phyloP scores from a whole-genome alignment of 129 eudicot genomes.

The Ambrosia artemisiifolia region DNA sequence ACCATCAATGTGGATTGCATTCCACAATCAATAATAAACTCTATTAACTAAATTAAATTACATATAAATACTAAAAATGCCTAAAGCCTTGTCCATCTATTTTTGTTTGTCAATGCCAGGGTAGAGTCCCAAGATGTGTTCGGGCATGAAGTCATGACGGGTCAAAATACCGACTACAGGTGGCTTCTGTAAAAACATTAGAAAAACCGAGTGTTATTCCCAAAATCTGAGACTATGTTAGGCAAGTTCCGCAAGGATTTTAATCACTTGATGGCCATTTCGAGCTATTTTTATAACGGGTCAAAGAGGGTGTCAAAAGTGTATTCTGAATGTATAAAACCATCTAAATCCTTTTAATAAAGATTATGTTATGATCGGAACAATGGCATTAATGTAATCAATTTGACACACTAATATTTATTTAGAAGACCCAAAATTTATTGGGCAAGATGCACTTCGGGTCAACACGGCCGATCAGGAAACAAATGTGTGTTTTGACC shows the following conservation, averaged over 20 bases:
- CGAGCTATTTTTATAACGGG: neutral
- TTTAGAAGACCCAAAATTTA: neutral
- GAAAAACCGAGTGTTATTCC: neutral
- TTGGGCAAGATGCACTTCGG: neutral
- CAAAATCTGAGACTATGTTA: neutral
- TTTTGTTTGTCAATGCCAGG: conserved; percentile 54
- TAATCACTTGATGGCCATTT: neutral
- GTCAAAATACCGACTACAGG: conserved; percentile 89
- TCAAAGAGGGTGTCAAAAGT: neutral
- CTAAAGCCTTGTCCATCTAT: conserved; percentile 19
- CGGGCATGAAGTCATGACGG: conserved; percentile 88
- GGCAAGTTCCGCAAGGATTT: neutral
- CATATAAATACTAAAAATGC: neutral
- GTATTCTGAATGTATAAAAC: neutral
- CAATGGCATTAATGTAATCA: neutral
- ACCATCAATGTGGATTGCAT: conserved; percentile 21
- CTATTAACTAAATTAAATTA: conserved; percentile 10
- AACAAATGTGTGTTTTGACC: neutral
- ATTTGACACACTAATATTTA: neutral
- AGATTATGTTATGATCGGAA: neutral
- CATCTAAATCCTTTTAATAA: neutral
- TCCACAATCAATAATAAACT: conserved; percentile 22
- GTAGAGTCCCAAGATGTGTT: conserved; percentile 85
- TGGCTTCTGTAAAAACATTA: conserved; percentile 50
- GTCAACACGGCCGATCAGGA: neutral